These are phyloP conservation scores for Arthrobotrys conoides DNA, from an alignment of 2,329 filamentous ascomycete genomes.

Conservation along the genomic window DNA sequence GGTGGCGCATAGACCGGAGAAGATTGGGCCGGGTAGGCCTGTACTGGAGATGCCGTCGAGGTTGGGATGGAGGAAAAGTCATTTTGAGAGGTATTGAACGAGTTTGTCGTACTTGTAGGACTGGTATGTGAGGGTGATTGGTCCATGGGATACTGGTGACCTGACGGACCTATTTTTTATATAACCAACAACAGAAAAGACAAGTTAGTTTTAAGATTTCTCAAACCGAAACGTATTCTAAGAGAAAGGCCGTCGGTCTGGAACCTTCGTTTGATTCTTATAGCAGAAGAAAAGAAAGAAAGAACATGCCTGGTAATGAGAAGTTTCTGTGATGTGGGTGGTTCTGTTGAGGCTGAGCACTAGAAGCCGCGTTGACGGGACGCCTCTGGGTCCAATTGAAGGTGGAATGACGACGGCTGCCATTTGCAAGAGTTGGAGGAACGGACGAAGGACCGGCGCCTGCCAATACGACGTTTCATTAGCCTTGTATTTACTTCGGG, in stretches of 20 bases:
- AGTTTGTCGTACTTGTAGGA: constrained; percentile 31
- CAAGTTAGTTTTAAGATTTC: not conserved
- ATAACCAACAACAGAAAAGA: not conserved
- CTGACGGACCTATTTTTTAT: constrained; percentile 26
- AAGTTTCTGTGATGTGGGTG: constrained; percentile 52
- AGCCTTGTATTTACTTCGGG: constrained; percentile 2
- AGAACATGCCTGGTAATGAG: constrained; percentile 42
- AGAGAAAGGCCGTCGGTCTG: constrained; percentile 6
- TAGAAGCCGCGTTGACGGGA: constrained; percentile 56
- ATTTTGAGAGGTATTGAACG: constrained; percentile 15
- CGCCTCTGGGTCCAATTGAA: constrained; percentile 46
- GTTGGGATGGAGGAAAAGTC: constrained; percentile 23
- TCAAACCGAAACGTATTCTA: not conserved
- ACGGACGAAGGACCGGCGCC: constrained; percentile 27
- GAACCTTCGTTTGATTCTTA: not conserved
- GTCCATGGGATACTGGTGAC: constrained; percentile 31
- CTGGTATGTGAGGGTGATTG: constrained; percentile 35
- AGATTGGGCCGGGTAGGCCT: constrained; percentile 1
- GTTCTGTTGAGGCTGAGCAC: constrained; percentile 50
- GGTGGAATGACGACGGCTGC: constrained; percentile 50
- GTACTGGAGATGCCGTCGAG: constrained; percentile 20
- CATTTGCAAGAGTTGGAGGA: constrained; percentile 25
- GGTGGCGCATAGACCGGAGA: not conserved
- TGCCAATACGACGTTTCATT: constrained; percentile 20
- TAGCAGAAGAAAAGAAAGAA: not conserved